Evolutionary conservation across 805 yeast genomes (phyloP), one percentile per base, ranked within the genome.

Genomic region (Crinitomyces ghanaensis): DNA sequence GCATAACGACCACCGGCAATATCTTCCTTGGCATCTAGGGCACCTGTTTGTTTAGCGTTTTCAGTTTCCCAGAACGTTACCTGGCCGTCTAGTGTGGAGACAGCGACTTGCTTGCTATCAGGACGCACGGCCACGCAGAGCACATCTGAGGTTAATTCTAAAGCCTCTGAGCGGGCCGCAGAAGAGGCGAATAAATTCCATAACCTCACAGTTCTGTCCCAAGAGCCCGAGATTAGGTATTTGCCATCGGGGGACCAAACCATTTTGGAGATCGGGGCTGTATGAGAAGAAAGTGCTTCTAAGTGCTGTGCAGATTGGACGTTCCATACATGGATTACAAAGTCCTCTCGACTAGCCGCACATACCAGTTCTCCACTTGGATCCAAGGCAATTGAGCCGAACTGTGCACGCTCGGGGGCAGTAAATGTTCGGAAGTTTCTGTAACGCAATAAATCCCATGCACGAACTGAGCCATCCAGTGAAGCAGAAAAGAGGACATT

Each of bases 311-410:
- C 78, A 0, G 96, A 86, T 62, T 91, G 97, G 1, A 91, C 96
- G 4, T 95, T 83, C 98, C 98, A 91, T 21, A 91, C 84, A 51
- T 81, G 86, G 38, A 91, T 81, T 37, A 82, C 94, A 57, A 77
- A 91, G 41, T 77, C 79, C 51, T 86, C 95, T 27, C 76, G 65
- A 3, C 95, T 81, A 2, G 95, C 95, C 3, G 96, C 98, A 50
- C 91, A 85, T 2, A 91, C 91, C 33, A 91, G 77, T 57, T 91
- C 98, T 20, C 97, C 98, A 50, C 93, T 79, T 19, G 97, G 95
- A 56, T 91, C 98, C 27, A 85, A 94, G 0, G 97, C 97, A 39
- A 91, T 60, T 34, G 84, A 72, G 33, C 75, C 77, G 57, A 88
- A 91, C 51, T 85, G 95, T 18, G 86, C 64, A 47, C 97, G 68